These are phyloP conservation scores for Silene coronaria DNA, from an alignment of 179 eudicot genomes.

Conservation along the genomic window DNA sequence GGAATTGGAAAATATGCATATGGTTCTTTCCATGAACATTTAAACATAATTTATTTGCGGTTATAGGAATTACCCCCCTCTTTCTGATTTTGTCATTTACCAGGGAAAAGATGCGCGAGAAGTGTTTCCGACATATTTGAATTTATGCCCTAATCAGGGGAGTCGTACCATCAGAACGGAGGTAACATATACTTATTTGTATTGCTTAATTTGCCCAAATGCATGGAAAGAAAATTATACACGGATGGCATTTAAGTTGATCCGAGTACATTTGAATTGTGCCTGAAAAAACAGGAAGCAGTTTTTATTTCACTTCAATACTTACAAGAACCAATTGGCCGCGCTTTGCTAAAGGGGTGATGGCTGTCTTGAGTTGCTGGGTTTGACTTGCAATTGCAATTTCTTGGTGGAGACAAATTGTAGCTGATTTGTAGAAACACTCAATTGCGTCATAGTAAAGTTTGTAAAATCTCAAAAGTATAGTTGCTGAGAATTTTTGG, in stretches of 20 bases:
- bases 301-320: constrained; percentile 82
- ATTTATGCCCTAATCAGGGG: constrained; percentile 89
- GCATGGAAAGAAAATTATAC: neutral
- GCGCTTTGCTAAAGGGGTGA: constrained; percentile 34
- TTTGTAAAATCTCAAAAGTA: neutral
- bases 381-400: neutral
- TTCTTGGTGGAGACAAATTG: neutral
- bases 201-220: neutral
- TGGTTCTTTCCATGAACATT: neutral
- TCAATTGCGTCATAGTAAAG: neutral
- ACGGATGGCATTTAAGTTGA: neutral
- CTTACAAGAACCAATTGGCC: constrained; percentile 81
- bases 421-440: neutral
- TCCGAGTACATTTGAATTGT: neutral
- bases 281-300: constrained; percentile 61
- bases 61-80: neutral
- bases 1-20: neutral
- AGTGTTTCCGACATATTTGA: constrained; percentile 64
- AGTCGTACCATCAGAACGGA: constrained; percentile 95
- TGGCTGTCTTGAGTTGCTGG: constrained; percentile 1
- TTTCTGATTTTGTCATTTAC: constrained; percentile 8
- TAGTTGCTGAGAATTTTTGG: neutral
- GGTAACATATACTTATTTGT: constrained; percentile 34
- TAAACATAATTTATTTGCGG: neutral
- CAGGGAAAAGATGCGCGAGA: constrained; percentile 40